phyloP scores from a whole-genome alignment of 225 moss, liverwort and hornwort species.

The Asterella californica region DNA sequence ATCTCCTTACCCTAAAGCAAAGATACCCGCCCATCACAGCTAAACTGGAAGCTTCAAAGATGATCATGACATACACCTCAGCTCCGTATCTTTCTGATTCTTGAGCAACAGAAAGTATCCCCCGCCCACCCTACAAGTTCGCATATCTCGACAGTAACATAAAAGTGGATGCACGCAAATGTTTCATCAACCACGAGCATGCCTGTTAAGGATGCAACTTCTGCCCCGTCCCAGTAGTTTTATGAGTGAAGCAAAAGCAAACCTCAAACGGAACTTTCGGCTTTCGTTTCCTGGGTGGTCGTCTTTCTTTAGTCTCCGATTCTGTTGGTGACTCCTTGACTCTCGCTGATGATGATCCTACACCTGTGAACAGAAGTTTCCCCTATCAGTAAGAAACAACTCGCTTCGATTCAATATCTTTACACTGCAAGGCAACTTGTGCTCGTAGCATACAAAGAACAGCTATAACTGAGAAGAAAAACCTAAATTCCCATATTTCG shows the following conservation, averaged over 20 bases:
- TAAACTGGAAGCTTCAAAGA: too few relatives aligned
- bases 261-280: slow-evolving; percentile 96
- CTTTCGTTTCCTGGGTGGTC: slow-evolving; percentile 82
- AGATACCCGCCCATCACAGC: too few relatives aligned
- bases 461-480: background rate
- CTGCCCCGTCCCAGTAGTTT: slow-evolving; percentile 7
- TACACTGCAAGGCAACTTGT: background rate
- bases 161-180: background rate
- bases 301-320: slow-evolving; percentile 63
- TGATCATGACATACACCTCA: background rate
- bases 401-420: background rate
- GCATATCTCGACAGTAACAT: background rate
- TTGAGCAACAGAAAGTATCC: background rate
- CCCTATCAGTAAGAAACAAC: background rate
- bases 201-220: slow-evolving; percentile 7
- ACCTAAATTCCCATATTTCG: background rate
- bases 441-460: background rate
- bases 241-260: background rate
- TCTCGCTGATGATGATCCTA: slow-evolving; percentile 30
- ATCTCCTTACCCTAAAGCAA: too few relatives aligned
- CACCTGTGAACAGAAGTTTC: slow-evolving; percentile 25
- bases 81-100: background rate
- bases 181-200: slow-evolving; percentile 5
- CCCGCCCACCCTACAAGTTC: background rate
- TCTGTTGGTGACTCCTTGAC: slow-evolving; percentile 47